These are phyloP conservation scores for Anthracocystis setariae DNA, from an alignment of 1,284 basidiomycete species.

Conservation along the genomic window DNA sequence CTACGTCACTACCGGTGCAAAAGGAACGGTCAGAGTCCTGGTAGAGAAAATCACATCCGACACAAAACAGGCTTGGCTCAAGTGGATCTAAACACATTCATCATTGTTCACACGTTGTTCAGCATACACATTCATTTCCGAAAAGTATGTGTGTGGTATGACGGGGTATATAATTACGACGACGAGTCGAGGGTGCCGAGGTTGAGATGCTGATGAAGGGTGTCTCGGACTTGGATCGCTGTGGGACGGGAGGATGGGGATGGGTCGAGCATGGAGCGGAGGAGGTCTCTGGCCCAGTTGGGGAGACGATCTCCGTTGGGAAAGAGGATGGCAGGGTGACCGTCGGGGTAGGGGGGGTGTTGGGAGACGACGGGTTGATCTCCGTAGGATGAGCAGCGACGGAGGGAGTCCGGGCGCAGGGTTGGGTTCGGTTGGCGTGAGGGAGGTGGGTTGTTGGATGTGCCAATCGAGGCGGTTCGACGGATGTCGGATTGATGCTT, in stretches of 20 bases:
- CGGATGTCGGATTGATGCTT: constrained; percentile 17
- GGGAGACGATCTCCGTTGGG: constrained; percentile 63
- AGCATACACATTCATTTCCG: no score
- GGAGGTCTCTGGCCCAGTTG: constrained; percentile 54
- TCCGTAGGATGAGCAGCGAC: constrained; percentile 36
- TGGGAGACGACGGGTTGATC: no score
- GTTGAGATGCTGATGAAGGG: constrained; percentile 4
- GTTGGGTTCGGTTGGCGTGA: constrained; percentile 5
- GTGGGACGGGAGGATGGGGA: constrained; percentile 49
- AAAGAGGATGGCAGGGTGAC: constrained; percentile 60
- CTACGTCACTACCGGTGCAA: background rate
- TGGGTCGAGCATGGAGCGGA: constrained; percentile 54
- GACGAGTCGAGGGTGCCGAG: background rate
- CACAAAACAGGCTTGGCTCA: constrained; percentile 50
- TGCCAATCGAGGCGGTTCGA: constrained; percentile 26
- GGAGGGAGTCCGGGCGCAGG: constrained; percentile 35
- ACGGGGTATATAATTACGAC: background rate
- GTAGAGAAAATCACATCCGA: constrained; percentile 44
- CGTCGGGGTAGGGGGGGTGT: constrained; percentile 62
- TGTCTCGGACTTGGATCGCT: constrained; percentile 42
- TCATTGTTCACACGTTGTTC: no score
- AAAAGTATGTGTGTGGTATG: background rate
- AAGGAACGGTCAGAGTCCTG: constrained; percentile 33
- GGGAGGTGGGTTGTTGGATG: no score
- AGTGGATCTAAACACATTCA: constrained; percentile 27